Evolutionary conservation across 306 rosid genomes (phyloP).

Genomic region (Fragaria iinumae): DNA sequence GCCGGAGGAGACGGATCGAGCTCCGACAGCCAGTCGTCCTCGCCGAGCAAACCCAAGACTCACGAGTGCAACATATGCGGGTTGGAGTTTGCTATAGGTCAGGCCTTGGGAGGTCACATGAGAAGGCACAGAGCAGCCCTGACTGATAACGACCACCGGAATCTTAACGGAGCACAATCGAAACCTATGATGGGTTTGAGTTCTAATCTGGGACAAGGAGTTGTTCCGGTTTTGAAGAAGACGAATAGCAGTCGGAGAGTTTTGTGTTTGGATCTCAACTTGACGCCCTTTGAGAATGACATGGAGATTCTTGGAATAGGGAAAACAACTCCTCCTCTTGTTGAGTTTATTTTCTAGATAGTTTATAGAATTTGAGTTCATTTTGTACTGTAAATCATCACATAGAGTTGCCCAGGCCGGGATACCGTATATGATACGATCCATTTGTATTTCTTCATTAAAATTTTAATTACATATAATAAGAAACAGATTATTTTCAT

Average conservation of each 20-base stretch:
- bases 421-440: slow-evolving; percentile 2
- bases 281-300: slow-evolving; percentile 91
- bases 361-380: neutral
- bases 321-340: slow-evolving; percentile 41
- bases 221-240: slow-evolving; percentile 33
- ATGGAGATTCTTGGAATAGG: slow-evolving; percentile 62
- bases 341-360: slow-evolving; percentile 48
- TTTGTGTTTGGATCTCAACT: slow-evolving; percentile 74
- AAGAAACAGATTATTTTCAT: neutral
- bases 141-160: slow-evolving; percentile 13
- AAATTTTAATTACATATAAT: neutral
- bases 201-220: slow-evolving; percentile 18
- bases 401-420: neutral
- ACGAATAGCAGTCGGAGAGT: slow-evolving; percentile 32
- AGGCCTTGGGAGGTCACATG: slow-evolving; percentile 98
- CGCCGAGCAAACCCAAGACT: slow-evolving; percentile 68
- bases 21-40: slow-evolving; percentile 35
- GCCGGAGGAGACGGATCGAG: slow-evolving; percentile 29
- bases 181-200: neutral
- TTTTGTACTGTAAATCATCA: slow-evolving; percentile 14
- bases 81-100: slow-evolving; percentile 83
- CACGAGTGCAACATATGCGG: slow-evolving; percentile 93
- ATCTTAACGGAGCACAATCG: neutral
- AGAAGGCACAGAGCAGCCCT: slow-evolving; percentile 69
- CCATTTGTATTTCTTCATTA: slow-evolving; percentile 17